Base-by-base conservation (phyloP, 768 basidiomycete species). In the Pleurotus sapidus region DNA sequence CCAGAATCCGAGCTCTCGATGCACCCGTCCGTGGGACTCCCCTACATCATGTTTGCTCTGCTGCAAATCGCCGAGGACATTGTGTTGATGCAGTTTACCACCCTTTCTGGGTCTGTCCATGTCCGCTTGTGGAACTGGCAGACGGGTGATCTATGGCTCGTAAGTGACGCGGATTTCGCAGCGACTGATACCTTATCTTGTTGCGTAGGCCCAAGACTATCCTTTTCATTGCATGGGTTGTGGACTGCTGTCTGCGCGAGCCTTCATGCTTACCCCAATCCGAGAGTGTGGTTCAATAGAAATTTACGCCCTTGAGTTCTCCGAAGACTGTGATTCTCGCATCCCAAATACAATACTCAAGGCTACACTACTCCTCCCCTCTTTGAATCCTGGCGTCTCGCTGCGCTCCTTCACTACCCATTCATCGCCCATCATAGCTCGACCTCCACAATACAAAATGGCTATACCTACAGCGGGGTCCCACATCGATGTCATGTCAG, bases 91-190 rank as follows among this genome's bases (percentile, higher is more conserved):
- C 78, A 80, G 65, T 65, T 74, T 5, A 67, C 62, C 5, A 69
- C 71, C 5, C 60, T 61, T 5, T 55, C 40, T 20, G 9, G 3
- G 9, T 62, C 64, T n/a, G 65, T 72, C 2, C 69, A 72, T 0
- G 61, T 81, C 6, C 39, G 78, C 20, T 66, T 80, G 5, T 85
- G 82, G 81, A 78, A 83, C 53, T 86, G 84, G 84, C 73, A 65
- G 57, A 75, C 70, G 0, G 81, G 78, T 0, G 59, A 64, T 11
- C 11, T 70, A 9, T 60, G 82, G 42, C 71, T 77, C 46, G 84
- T 84, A 61, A 42, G 79, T 71, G n/a, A 4, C 34, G 46, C 12
- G 30, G 7, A 17, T 24, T 23, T 55, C 24, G 43, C 14, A 14
- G 12, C 15, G 14, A 46, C 38, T 18, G 37, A 23, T 46, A 18